A percentile compares a stretch with the other conserved stretches of the same genome.
Evolutionary conservation across 176 grass and related monocot genomes (phyloP).

Genomic region (Bolboschoenus planiculmis): DNA sequence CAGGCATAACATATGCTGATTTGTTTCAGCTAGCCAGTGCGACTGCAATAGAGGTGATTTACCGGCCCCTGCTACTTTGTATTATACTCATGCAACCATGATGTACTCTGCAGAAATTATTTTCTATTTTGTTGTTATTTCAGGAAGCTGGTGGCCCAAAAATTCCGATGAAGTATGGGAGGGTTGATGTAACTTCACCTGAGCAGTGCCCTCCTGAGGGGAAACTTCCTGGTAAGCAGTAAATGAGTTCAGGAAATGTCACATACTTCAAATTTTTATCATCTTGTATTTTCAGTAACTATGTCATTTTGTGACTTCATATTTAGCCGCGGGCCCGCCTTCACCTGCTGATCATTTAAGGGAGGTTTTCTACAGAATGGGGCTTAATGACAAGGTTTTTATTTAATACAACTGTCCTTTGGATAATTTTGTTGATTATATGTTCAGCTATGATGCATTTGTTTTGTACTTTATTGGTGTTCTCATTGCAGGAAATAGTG

Average conservation of each 20-base stretch:
- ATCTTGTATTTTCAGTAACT: conserved; percentile 8
- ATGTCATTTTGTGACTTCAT: conserved; percentile 12
- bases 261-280: conserved; percentile 15
- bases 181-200: conserved; percentile 50
- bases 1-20: conserved; percentile 68
- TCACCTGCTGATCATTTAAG: conserved; percentile 86
- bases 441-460: background rate
- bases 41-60: conserved; percentile 76
- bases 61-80: background rate
- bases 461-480: background rate
- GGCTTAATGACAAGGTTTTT: conserved; percentile 72
- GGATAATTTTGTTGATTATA: background rate
- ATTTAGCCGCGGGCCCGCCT: conserved; percentile 78
- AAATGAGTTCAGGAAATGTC: background rate
- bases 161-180: conserved; percentile 93
- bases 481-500: conserved; percentile 70
- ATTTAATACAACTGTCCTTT: background rate
- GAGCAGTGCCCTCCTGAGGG: conserved; percentile 88
- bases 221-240: conserved; percentile 68
- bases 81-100: background rate
- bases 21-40: conserved; percentile 92
- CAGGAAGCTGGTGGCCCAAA: conserved; percentile 91
- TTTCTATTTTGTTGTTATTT: conserved; percentile 24
- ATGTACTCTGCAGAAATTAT: background rate
- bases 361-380: conserved; percentile 96